phyloP scores from a whole-genome alignment of 345 rosid species.

The Carallia pectinifolia region DNA sequence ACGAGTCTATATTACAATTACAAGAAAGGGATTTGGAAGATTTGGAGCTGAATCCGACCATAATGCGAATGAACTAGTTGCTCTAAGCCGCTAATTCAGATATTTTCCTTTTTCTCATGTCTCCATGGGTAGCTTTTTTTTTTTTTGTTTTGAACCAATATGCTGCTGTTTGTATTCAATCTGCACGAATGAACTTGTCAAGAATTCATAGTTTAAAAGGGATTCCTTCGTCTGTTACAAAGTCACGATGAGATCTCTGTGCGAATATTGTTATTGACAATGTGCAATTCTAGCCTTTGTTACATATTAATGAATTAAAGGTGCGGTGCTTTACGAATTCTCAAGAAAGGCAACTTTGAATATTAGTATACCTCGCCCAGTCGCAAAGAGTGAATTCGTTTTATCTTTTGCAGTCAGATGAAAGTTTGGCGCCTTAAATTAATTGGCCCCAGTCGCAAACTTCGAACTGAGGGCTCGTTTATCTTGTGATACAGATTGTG shows the following conservation, averaged over 20 bases:
- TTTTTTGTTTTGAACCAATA: not conserved
- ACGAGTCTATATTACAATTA: too few relatives aligned
- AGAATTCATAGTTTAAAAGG: not conserved
- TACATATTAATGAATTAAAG: conserved; percentile 2
- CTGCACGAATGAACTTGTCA: not conserved
- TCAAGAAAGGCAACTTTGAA: conserved; percentile 16
- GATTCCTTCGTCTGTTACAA: not conserved
- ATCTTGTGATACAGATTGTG: conserved; percentile 3
- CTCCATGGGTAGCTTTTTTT: not conserved
- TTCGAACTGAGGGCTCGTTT: conserved; percentile 13
- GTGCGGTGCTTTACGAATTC: conserved; percentile 12
- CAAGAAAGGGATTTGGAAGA: too few relatives aligned
- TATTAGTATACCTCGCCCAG: not conserved
- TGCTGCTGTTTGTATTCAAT: not conserved
- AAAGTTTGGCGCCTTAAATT: not conserved
- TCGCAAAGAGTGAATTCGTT: conserved; percentile 28
- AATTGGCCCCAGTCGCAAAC: not conserved
- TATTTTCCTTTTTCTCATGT: not conserved
- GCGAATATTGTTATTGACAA: not conserved
- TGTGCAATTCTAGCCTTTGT: conserved; percentile 5
- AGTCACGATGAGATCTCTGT: not conserved
- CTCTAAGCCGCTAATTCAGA: too few relatives aligned
- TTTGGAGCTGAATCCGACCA: too few relatives aligned
- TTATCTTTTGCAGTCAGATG: conserved; percentile 7
- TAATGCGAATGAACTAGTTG: too few relatives aligned